Evolutionary conservation across 2,329 filamentous ascomycete species (phyloP).

Genomic region (Tricladium varicosporioides): DNA sequence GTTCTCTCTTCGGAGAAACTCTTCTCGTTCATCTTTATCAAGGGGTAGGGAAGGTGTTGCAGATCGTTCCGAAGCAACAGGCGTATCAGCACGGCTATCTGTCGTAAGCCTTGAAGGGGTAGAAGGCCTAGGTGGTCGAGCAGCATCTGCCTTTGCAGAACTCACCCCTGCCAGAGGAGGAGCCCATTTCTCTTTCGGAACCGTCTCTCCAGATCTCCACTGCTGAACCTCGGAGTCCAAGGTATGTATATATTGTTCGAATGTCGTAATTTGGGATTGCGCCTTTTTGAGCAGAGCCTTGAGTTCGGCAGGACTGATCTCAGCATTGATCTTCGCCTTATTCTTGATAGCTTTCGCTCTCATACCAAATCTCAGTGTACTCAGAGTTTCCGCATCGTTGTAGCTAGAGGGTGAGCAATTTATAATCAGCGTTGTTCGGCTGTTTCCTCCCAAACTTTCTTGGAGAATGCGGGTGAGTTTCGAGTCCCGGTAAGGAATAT

Average conservation of each 20-base stretch:
- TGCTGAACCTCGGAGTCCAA: constrained; percentile 81
- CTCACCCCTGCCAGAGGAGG: constrained; percentile 58
- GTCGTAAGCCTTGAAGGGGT: constrained; percentile 56
- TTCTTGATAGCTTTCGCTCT: constrained; percentile 99
- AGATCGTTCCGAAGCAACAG: constrained; percentile 72
- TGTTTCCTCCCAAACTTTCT: constrained; percentile 96
- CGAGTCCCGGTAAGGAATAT: constrained; percentile 95
- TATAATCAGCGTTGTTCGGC: constrained; percentile 95
- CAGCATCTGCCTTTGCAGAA: constrained; percentile 46
- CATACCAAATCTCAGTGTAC: constrained; percentile 91
- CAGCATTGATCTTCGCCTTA: constrained; percentile 99
- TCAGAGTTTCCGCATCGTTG: constrained; percentile 92
- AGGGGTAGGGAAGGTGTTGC: constrained; percentile 84
- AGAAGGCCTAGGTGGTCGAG: constrained; percentile 50
- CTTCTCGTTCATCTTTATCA: constrained; percentile 95
- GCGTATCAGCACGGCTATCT: constrained; percentile 62
- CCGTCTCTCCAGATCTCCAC: constrained; percentile 85
- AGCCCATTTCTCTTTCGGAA: constrained; percentile 88
- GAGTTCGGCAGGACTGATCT: constrained; percentile 92
- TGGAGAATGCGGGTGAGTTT: constrained; percentile 96
- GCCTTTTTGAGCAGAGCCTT: constrained; percentile 91
- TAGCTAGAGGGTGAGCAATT: constrained; percentile 99
- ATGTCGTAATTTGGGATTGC: constrained; percentile 83
- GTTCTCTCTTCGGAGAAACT: constrained; percentile 92
- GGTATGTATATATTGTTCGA: constrained; percentile 79